Evolutionary conservation across 768 basidiomycete genomes (phyloP), one percentile per base, ranked within the genome.

Genomic region (Paxillus rubicundulus): DNA sequence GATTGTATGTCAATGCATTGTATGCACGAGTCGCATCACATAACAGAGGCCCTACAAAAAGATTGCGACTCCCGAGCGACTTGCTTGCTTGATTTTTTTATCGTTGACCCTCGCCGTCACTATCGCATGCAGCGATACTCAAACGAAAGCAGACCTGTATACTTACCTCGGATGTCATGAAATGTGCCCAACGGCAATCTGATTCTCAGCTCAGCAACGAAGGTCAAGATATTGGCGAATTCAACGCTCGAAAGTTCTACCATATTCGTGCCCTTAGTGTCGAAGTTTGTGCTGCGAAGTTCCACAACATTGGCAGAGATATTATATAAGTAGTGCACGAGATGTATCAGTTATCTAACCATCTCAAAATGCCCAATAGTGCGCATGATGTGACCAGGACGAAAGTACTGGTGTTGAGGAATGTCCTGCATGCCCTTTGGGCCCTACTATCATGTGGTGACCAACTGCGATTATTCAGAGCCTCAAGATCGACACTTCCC

Each of bases 401-500:
- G 17, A 63, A 13, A 1, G 67, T 68, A 6, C 59, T 53, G 42
- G 46, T 54, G 38, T 33, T 61, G 16, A 71, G 38, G 14, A 58
- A 47, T 8, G 48, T 48, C 34, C 40, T 47, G 21, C 61, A 59
- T 7, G 43, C 37, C 45, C 54, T 60, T 45, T 58, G 65, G 20
- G 49, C 20, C 20, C 53, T 53, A 3, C 57, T 51, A n/a, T 60
- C 57, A 3, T 30, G 44, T 13, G 37, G 27, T 24, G 16, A 32
- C 13, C 53, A 52, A 16, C 44, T 28, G 8, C 37, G 45, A 28
- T 17, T 52, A 24, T 44, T 42, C 21, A 57, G 48, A 30, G 54
- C 60, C 36, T 69, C 68, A 0, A 65, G 43, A 40, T 69, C 68
- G 1, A 67, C 18, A 0, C 16, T 47, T 36, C 53, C 50, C 38